These are phyloP conservation scores for Magnolia officinalis DNA, from an alignment of 164 flowering plant species.

Conservation along the genomic window DNA sequence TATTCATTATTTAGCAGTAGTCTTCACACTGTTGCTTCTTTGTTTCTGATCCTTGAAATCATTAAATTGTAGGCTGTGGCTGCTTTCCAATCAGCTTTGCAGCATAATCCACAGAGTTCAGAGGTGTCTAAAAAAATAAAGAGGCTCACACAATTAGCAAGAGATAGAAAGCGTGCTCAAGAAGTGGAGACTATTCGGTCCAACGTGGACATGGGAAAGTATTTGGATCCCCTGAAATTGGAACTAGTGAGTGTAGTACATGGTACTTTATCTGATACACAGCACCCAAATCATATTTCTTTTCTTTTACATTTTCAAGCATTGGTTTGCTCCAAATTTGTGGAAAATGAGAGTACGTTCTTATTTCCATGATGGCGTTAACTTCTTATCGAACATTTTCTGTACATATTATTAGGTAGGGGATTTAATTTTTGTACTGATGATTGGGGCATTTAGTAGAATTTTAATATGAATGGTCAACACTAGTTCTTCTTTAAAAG, in stretches of 20 bases:
- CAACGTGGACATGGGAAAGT: slow-evolving; percentile 64
- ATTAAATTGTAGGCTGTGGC: slow-evolving; percentile 56
- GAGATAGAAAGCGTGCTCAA: slow-evolving; percentile 65
- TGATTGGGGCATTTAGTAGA: no score
- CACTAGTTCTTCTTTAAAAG: no score
- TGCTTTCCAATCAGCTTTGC: slow-evolving; percentile 68
- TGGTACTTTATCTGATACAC: neutral
- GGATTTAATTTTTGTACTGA: no score
- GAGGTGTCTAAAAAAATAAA: slow-evolving; percentile 91
- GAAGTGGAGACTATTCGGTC: slow-evolving; percentile 76
- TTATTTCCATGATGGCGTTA: no score
- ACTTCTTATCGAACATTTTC: no score
- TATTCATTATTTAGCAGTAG: neutral
- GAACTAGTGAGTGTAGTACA: slow-evolving; percentile 57
- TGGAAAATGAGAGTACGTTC: neutral
- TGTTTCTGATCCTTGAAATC: slow-evolving; percentile 9
- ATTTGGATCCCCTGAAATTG: slow-evolving; percentile 60
- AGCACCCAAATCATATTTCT: neutral
- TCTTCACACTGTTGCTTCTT: neutral
- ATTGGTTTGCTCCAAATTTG: neutral
- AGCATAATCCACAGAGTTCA: slow-evolving; percentile 74
- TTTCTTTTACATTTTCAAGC: no score
- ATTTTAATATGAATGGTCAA: no score
- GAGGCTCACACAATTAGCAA: slow-evolving; percentile 62
- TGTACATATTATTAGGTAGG: no score